phyloP scores from a whole-genome alignment of 2,329 filamentous ascomycete species.

The Talaromyces piceae region DNA sequence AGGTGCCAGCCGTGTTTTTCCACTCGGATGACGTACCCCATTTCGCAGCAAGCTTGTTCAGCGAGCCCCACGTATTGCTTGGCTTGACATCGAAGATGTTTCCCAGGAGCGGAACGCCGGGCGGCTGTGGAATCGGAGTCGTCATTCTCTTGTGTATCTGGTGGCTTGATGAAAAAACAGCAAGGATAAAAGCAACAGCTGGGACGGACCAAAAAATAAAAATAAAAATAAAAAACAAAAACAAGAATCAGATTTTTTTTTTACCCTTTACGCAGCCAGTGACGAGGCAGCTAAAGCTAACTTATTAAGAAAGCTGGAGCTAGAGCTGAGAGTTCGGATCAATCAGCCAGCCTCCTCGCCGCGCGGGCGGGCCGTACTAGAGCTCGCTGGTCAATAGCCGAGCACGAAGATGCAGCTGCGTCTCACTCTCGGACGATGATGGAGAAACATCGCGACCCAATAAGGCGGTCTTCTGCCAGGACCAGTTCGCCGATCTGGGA shows the following conservation, averaged over 20 bases:
- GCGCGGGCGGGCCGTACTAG: neutral
- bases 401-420: slow-evolving; percentile 1
- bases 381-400: slow-evolving; percentile 3
- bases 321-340: slow-evolving; percentile 1
- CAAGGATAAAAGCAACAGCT: neutral
- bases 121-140: slow-evolving; percentile 45
- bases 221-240: too few species aligned
- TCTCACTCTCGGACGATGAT: slow-evolving; percentile 5
- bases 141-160: slow-evolving; percentile 27
- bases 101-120: slow-evolving; percentile 44
- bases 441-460: neutral
- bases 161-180: neutral
- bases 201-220: too few species aligned
- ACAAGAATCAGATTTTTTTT: too few species aligned
- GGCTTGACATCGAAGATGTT: slow-evolving; percentile 46
- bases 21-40: slow-evolving; percentile 32
- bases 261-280: neutral
- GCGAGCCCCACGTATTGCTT: slow-evolving; percentile 44
- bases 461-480: neutral
- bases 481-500: slow-evolving; percentile 10
- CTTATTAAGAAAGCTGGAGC: neutral
- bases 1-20: neutral
- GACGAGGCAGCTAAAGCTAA: neutral
- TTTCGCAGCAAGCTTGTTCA: slow-evolving; percentile 43
- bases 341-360: slow-evolving; percentile 6